Evolutionary conservation across 805 yeast species (phyloP).

Genomic region (Lachancea waltii): DNA sequence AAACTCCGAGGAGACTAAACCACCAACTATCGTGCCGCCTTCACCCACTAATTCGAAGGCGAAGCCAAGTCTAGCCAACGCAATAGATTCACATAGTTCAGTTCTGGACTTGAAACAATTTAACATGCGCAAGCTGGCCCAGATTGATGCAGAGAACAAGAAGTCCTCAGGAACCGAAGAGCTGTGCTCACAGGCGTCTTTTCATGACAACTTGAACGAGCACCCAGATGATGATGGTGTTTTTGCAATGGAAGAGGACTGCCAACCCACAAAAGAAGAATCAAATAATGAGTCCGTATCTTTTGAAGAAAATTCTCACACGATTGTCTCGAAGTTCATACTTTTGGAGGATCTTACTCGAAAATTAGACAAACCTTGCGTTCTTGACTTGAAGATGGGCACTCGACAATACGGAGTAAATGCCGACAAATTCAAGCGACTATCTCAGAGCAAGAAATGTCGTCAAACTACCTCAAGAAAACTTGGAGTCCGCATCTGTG

Average conservation of each 20-base stretch:
- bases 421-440: conserved; percentile 63
- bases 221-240: conserved; percentile 11
- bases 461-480: conserved; percentile 67
- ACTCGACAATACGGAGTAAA: conserved; percentile 98
- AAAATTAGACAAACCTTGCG: conserved; percentile 80
- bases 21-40: not conserved
- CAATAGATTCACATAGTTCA: conserved; percentile 25
- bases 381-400: conserved; percentile 94
- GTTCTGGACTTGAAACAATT: conserved; percentile 30
- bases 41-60: conserved; percentile 18
- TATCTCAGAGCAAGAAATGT: conserved; percentile 80
- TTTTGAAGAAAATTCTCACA: conserved; percentile 24
- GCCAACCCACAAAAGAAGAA: conserved; percentile 4
- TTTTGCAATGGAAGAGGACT: conserved; percentile 18
- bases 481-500: conserved; percentile 91
- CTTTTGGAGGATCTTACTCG: conserved; percentile 85
- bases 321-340: conserved; percentile 53
- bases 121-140: conserved; percentile 22
- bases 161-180: conserved; percentile 1
- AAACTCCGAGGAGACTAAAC: conserved; percentile 5
- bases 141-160: conserved; percentile 9
- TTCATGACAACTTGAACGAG: not conserved
- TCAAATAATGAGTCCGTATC: conserved; percentile 19
- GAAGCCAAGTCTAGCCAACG: conserved; percentile 24
- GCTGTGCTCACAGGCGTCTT: conserved; percentile 2